These are phyloP conservation scores for Blastocystis sp. DNA, from an alignment of 352 stramenopile species.

Conservation along the genomic window DNA sequence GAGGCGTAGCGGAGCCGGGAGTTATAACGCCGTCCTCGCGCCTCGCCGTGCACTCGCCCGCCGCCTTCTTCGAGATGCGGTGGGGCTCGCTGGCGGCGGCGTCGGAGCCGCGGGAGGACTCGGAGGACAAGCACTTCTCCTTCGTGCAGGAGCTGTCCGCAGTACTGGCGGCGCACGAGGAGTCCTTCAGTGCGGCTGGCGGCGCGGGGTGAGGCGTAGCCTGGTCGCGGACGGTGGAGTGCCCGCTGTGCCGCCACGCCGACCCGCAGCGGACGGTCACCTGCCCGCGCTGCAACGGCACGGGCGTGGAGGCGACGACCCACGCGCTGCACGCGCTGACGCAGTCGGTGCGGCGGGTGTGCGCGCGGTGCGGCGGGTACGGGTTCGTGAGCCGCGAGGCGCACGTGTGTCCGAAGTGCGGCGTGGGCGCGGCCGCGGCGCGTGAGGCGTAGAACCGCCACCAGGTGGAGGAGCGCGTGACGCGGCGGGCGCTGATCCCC, in stretches of 20 bases:
- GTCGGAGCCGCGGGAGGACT: background rate
- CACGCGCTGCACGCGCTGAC: background rate
- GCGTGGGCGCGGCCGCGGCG: background rate
- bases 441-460: slow-evolving; percentile 43
- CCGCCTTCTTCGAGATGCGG: slow-evolving; percentile 1
- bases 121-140: background rate
- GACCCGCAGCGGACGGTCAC: background rate
- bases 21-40: background rate
- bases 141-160: background rate
- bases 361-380: slow-evolving; percentile 30
- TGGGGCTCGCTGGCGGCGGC: background rate
- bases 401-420: slow-evolving; percentile 29
- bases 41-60: background rate
- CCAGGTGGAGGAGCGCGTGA: slow-evolving; percentile 10
- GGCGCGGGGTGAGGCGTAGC: background rate
- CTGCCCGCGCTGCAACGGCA: slow-evolving; percentile 47
- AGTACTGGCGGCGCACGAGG: background rate
- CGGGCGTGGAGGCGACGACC: background rate
- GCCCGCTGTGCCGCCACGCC: slow-evolving; percentile 7
- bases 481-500: background rate
- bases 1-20: background rate
- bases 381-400: background rate
- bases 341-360: background rate
- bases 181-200: slow-evolving; percentile 30
- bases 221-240: slow-evolving; percentile 46